Conservation (phyloP, 441 rosid genomes). For the Pelargonium cotyledonis region DNA sequence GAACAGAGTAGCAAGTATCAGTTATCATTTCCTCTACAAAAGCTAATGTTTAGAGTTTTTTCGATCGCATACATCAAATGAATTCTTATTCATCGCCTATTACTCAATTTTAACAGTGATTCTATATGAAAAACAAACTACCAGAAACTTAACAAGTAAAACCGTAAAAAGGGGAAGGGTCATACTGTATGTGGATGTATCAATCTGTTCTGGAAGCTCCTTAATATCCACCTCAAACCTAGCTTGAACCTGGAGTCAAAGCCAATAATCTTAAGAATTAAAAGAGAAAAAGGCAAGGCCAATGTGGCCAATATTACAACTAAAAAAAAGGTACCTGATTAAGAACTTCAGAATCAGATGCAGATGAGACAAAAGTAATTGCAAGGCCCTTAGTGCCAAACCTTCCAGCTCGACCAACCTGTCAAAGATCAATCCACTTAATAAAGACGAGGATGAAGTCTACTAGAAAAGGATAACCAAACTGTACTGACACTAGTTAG, state of each 20-base stretch:
- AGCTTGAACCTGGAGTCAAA: conserved; percentile 63
- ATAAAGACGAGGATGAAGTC: too few species aligned
- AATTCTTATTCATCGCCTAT: too few species aligned
- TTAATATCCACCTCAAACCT: conserved; percentile 97
- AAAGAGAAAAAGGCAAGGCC: neutral
- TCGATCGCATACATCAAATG: too few species aligned
- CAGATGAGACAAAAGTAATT: conserved; percentile 85
- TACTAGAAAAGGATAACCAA: too few species aligned
- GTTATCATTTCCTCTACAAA: too few species aligned
- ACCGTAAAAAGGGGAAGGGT: too few species aligned
- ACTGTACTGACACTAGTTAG: too few species aligned
- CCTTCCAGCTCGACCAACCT: conserved; percentile 99
- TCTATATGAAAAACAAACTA: neutral
- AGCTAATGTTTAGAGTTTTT: too few species aligned
- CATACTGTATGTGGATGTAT: conserved; percentile 96
- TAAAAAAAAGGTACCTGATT: conserved; percentile 54
- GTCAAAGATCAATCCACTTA: too few species aligned
- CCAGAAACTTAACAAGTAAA: neutral
- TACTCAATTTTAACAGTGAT: too few species aligned
- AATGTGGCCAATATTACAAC: neutral
- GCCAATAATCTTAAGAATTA: neutral
- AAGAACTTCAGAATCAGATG: conserved; percentile 80
- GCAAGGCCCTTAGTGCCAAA: conserved; percentile 99
- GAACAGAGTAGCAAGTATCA: too few species aligned
- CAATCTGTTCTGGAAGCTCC: conserved; percentile 97